A percentile compares a stretch with the other conserved stretches of the same genome.
Evolutionary conservation across 2,329 filamentous ascomycete species (phyloP).

Genomic region (Clonostachys rhizophaga): DNA sequence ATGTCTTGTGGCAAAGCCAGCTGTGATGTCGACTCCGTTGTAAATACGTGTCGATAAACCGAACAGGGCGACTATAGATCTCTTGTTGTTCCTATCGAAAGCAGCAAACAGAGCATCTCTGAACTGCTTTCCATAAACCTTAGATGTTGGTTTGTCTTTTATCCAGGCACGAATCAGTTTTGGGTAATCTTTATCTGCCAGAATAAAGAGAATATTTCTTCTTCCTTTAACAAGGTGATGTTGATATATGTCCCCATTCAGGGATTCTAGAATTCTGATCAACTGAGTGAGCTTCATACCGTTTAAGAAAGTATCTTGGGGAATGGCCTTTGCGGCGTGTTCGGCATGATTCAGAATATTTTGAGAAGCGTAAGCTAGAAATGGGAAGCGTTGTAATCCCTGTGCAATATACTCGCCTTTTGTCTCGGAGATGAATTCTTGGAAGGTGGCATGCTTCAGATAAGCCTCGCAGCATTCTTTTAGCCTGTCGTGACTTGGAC

Average conservation of each 20-base stretch:
- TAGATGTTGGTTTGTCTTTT: background rate
- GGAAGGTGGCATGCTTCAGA: slow-evolving; percentile 13
- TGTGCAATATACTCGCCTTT: slow-evolving; percentile 30
- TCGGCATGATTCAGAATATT: slow-evolving; percentile 1
- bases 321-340: slow-evolving; percentile 6
- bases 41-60: background rate
- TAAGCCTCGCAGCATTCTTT: slow-evolving; percentile 37
- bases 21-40: background rate
- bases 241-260: no score
- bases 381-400: slow-evolving; percentile 22
- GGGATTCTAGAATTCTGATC: no score
- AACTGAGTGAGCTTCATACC: background rate
- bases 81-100: background rate
- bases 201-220: background rate
- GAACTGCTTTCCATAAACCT: background rate
- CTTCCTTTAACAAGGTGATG: no score
- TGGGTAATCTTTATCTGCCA: background rate
- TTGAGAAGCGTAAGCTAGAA: slow-evolving; percentile 31
- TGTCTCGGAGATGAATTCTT: background rate
- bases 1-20: no score
- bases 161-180: background rate
- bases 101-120: background rate
- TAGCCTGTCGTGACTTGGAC: slow-evolving; percentile 32
- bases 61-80: background rate
- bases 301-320: slow-evolving; percentile 18